Evolutionary conservation across 345 rosid species (phyloP).

Genomic region (Litchi chinensis): DNA sequence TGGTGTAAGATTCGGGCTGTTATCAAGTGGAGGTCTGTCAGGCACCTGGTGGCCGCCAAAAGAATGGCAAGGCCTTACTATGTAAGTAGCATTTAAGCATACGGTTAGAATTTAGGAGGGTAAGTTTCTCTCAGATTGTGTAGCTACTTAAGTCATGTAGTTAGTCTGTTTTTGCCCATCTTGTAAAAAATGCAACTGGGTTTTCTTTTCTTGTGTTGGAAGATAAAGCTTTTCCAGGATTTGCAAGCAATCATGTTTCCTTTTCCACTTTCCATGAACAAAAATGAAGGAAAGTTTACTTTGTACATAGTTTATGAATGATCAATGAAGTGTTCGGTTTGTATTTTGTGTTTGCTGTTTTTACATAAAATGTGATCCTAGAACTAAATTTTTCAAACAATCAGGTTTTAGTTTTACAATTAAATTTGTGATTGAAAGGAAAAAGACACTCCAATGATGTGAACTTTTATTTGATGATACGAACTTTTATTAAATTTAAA

Average conservation of each 20-base stretch:
- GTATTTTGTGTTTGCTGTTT: neutral
- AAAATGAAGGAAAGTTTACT: constrained; percentile 3
- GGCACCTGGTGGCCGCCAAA: constrained; percentile 36
- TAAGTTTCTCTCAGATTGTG: constrained; percentile 12
- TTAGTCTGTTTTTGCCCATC: neutral
- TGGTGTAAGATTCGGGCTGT: constrained; percentile 85
- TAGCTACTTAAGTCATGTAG: neutral
- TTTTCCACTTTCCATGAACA: neutral
- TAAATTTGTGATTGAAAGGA: too few species aligned
- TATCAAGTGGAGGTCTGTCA: constrained; percentile 35
- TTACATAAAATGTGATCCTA: neutral
- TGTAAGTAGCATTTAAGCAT: constrained; percentile 29
- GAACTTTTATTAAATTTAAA: too few species aligned
- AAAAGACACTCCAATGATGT: neutral
- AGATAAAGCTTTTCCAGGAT: constrained; percentile 16
- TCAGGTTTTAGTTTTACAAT: too few species aligned
- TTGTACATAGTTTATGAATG: neutral
- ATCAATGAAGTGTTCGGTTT: neutral
- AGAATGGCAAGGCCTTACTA: constrained; percentile 31
- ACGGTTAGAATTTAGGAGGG: constrained; percentile 16
- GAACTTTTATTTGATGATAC: too few species aligned
- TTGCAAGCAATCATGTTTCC: neutral
- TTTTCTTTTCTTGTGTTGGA: neutral
- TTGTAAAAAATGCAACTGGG: neutral
- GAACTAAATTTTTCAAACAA: too few species aligned